A percentile compares a stretch with the other conserved stretches of the same genome.
phyloP scores from a whole-genome alignment of 306 rosid species.

The Acacia melanoxylon region DNA sequence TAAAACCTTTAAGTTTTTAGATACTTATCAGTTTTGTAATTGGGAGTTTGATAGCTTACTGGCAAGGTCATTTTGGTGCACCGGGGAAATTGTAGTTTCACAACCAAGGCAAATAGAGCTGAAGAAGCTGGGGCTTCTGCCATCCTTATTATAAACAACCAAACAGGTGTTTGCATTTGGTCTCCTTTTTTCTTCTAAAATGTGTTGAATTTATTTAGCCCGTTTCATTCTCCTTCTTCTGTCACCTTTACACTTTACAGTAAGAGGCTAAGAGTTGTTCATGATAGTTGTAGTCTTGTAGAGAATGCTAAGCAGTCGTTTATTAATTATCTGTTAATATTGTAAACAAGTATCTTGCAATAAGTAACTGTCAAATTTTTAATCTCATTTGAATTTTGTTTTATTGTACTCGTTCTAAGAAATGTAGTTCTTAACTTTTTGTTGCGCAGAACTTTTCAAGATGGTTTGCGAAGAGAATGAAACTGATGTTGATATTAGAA shows the following conservation, averaged over 20 bases:
- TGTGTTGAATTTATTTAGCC: conserved; percentile 6
- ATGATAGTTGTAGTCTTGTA: background rate
- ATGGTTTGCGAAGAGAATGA: conserved; percentile 87
- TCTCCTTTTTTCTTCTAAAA: conserved; percentile 26
- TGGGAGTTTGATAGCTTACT: conserved; percentile 69
- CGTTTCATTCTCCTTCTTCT: conserved; percentile 12
- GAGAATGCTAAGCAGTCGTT: background rate
- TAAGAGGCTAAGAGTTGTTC: conserved; percentile 5
- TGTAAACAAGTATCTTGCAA: conserved; percentile 14
- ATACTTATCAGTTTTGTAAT: conserved; percentile 40
- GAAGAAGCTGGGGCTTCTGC: conserved; percentile 87
- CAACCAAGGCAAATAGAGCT: conserved; percentile 85
- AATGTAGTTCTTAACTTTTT: conserved; percentile 12
- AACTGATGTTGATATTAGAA: conserved; percentile 69
- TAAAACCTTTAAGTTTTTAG: conserved; percentile 27
- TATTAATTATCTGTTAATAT: conserved; percentile 26
- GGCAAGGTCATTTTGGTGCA: conserved; percentile 85
- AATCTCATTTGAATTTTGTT: no score
- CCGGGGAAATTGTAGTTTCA: conserved; percentile 96
- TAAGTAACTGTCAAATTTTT: background rate
- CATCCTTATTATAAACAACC: conserved; percentile 78
- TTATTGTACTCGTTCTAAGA: conserved; percentile 4
- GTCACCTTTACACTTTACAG: conserved; percentile 14
- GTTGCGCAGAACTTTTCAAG: conserved; percentile 81
- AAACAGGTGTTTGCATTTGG: conserved; percentile 58